Conservation (phyloP, 441 rosid species). For the Geranium incanum region DNA sequence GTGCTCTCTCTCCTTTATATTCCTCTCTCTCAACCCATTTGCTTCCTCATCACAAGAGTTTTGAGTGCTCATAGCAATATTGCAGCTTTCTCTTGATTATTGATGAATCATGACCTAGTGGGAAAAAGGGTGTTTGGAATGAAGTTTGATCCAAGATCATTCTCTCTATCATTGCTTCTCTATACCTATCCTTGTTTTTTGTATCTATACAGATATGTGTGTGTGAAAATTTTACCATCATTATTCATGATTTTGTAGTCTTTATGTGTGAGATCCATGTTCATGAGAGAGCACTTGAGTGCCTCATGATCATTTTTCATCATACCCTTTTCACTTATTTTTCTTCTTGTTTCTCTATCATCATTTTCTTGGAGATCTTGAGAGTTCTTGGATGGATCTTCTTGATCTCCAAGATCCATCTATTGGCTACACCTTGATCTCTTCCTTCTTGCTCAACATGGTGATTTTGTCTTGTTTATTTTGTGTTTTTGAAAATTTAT, state of each 20-base stretch:
- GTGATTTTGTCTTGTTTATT: neutral
- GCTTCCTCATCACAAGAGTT: constrained; percentile 5
- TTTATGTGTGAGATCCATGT: neutral
- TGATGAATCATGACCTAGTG: constrained; percentile 37
- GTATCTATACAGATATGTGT: neutral
- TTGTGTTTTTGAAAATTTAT: no score
- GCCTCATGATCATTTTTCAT: neutral
- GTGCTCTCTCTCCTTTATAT: constrained; percentile 31
- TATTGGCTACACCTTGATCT: neutral
- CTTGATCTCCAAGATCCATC: neutral
- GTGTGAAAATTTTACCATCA: neutral
- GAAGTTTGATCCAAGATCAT: constrained; percentile 67
- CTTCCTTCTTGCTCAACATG: neutral
- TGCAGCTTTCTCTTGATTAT: constrained; percentile 23
- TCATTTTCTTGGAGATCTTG: neutral
- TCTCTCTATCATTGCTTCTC: constrained; percentile 4
- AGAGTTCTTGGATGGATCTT: neutral
- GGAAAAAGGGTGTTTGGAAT: constrained; percentile 62
- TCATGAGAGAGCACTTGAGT: constrained; percentile 11
- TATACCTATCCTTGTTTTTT: neutral
- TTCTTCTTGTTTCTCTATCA: neutral
- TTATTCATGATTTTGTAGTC: neutral
- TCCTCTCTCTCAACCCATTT: constrained; percentile 17
- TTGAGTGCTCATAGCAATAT: neutral
- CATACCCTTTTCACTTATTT: neutral